Base-by-base conservation (phyloP, 805 yeast genomes). In the Ogataea pignaliae region DNA sequence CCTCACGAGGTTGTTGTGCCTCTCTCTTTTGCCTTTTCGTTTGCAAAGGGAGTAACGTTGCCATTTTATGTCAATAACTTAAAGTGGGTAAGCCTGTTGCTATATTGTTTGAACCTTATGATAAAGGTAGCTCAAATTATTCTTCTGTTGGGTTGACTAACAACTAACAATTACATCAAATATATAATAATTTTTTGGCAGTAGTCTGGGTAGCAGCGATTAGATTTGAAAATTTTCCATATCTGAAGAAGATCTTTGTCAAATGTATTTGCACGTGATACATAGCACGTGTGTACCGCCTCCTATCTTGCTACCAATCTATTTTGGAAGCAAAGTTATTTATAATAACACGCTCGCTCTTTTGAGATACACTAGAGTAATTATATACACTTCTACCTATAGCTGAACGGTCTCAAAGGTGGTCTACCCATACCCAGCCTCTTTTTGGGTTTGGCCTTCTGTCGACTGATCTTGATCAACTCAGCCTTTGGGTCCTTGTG, bases 11-110 rank as follows among this genome's bases (percentile, higher is more conserved):
- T 61, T 78, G 73, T 61, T 89, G 97, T 4, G 95, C 95, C 50
- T 75, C 86, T 60, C 81, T 79, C 64, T 76, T 86, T 61, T 88
- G 96, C 60, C 81, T 87, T 64, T 93, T 91, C 1, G 96, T 84
- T 16, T 87, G 95, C 34, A 97, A 98, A 21, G 99, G 99, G 38
- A 93, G 65, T 36, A 88, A 72, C 1, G 98, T 93, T 41, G 98
- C 93, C 98, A 91, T 90, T 34, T 12, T 48, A 21, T 5, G 26
- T 21, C 26, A 21, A 21, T 21, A 7, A 4, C 7, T 21, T 7
- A 21, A 7, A 21, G 26, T 21, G 4, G 26, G 4, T 21, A 7
- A 21, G 4, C 7, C 26, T 21, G 26, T 5, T 21, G 26, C 7
- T 21, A 21, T 5, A 21, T 7, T 21, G 26, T 21, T n/a, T 21